These are phyloP conservation scores for Termitomyces sp. DNA, from an alignment of 1,284 basidiomycete species.

Conservation along the genomic window DNA sequence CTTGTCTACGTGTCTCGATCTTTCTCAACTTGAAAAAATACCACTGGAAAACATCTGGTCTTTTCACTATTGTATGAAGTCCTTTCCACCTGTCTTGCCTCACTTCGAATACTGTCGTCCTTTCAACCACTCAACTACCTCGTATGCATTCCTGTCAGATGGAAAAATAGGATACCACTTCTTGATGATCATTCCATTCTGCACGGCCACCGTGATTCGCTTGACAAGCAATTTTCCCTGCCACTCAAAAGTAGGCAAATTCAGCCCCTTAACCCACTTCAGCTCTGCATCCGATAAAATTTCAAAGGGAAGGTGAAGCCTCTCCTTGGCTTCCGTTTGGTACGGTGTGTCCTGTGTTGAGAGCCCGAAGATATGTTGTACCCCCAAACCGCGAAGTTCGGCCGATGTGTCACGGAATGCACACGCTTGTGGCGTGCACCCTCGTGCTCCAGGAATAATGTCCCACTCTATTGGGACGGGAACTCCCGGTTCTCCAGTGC, in stretches of 20 bases:
- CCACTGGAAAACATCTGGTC: not conserved
- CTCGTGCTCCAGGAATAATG: slow-evolving; percentile 19
- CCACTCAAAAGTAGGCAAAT: slow-evolving; percentile 18
- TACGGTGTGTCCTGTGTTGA: slow-evolving; percentile 19
- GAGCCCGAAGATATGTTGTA: slow-evolving; percentile 18
- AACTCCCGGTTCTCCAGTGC: slow-evolving; percentile 16
- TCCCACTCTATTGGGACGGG: slow-evolving; percentile 16
- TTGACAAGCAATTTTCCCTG: slow-evolving; percentile 15
- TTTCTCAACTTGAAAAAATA: not conserved
- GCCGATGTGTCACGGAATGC: slow-evolving; percentile 17
- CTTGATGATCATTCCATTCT: slow-evolving; percentile 15
- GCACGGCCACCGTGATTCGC: slow-evolving; percentile 14
- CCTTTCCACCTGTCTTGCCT: not conserved
- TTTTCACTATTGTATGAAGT: not conserved
- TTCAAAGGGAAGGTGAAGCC: slow-evolving; percentile 17
- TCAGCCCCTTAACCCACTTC: slow-evolving; percentile 12
- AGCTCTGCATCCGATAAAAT: slow-evolving; percentile 18
- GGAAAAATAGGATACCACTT: slow-evolving; percentile 20
- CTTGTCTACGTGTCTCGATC: not conserved
- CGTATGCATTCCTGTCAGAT: slow-evolving; percentile 13
- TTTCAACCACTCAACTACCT: slow-evolving; percentile 18
- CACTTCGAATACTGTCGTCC: not conserved
- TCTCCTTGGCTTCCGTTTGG: slow-evolving; percentile 17
- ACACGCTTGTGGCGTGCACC: slow-evolving; percentile 20
- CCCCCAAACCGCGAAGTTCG: slow-evolving; percentile 15